phyloP scores from a whole-genome alignment of 257 asterid species.

The Salvia hispanica region DNA sequence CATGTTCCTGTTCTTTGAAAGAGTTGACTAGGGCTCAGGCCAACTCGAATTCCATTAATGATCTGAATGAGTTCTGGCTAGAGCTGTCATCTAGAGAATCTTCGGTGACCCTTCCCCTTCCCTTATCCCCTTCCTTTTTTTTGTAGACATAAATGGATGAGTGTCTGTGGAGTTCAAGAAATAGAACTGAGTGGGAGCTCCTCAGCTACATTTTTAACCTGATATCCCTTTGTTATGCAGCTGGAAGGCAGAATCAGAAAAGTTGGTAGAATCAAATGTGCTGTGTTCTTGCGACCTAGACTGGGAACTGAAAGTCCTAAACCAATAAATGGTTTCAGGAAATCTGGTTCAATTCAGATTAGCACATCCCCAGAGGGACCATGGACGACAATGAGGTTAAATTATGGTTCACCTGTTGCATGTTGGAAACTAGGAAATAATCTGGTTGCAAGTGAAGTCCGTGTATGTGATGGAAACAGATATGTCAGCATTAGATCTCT shows the following conservation, averaged over 20 bases:
- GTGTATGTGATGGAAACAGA: slow-evolving; percentile 68
- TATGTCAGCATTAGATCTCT: slow-evolving; percentile 76
- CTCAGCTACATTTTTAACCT: slow-evolving; percentile 21
- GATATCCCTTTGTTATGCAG: slow-evolving; percentile 48
- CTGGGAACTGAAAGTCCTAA: slow-evolving; percentile 44
- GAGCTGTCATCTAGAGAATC: slow-evolving; percentile 66
- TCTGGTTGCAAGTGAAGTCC: slow-evolving; percentile 94
- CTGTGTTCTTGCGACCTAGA: slow-evolving; percentile 56
- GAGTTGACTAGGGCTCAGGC: slow-evolving; percentile 50
- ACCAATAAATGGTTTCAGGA: slow-evolving; percentile 40
- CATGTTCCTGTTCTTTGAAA: slow-evolving; percentile 59
- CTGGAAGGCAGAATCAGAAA: slow-evolving; percentile 32
- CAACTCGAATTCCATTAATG: slow-evolving; percentile 33
- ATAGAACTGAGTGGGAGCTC: slow-evolving; percentile 7
- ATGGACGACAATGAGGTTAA: slow-evolving; percentile 83
- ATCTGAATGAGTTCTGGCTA: slow-evolving; percentile 60
- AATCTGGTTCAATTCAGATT: slow-evolving; percentile 74
- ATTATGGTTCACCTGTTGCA: slow-evolving; percentile 94
- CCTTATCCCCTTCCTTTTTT: slow-evolving; percentile 19
- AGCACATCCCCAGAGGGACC: slow-evolving; percentile 89
- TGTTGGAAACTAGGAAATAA: slow-evolving; percentile 80
- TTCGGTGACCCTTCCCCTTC: slow-evolving; percentile 43
- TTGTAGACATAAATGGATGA: not conserved
- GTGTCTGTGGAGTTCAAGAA: slow-evolving; percentile 6
- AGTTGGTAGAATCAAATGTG: slow-evolving; percentile 70